These are phyloP conservation scores for Heterobasidion occidentale DNA, from an alignment of 1,284 basidiomycete genomes.

Conservation along the genomic window DNA sequence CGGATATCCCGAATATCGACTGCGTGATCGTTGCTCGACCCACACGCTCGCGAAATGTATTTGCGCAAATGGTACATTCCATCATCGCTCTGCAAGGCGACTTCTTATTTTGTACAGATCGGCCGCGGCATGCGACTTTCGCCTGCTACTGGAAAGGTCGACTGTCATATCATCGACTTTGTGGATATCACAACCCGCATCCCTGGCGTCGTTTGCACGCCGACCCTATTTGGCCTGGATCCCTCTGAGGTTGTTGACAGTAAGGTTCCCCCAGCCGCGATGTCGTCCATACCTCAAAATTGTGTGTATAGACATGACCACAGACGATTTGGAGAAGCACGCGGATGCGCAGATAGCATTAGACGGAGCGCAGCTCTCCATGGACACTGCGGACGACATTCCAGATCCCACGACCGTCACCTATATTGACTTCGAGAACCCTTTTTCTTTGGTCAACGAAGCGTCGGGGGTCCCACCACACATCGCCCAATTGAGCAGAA, in stretches of 20 bases:
- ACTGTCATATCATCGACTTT: constrained; percentile 90
- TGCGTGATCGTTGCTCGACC: constrained; percentile 84
- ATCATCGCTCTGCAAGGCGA: not conserved
- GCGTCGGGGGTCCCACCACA: constrained; percentile 44
- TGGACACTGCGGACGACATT: constrained; percentile 24
- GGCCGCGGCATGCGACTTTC: constrained; percentile 89
- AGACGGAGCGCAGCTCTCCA: constrained; percentile 3
- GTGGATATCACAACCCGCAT: constrained; percentile 75
- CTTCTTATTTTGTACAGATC: constrained; percentile 42
- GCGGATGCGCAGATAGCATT: constrained; percentile 18
- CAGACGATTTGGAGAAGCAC: constrained; percentile 38
- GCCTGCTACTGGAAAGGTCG: constrained; percentile 71
- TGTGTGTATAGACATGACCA: constrained; percentile 37
- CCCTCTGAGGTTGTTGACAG: constrained; percentile 64
- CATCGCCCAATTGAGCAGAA: constrained; percentile 37
- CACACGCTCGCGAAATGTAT: constrained; percentile 83
- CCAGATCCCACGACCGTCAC: constrained; percentile 62
- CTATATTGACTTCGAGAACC: constrained; percentile 78
- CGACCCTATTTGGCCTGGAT: constrained; percentile 83
- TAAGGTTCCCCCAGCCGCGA: constrained; percentile 19
- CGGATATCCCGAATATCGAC: constrained; percentile 90
- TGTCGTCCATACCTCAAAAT: not conserved
- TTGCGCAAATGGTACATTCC: constrained; percentile 83
- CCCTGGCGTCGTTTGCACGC: constrained; percentile 70
- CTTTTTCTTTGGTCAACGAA: constrained; percentile 55